A percentile compares a stretch with the other conserved stretches of the same genome.
Conservation (phyloP, 805 yeast species). For the Soucietia sequanensis region DNA sequence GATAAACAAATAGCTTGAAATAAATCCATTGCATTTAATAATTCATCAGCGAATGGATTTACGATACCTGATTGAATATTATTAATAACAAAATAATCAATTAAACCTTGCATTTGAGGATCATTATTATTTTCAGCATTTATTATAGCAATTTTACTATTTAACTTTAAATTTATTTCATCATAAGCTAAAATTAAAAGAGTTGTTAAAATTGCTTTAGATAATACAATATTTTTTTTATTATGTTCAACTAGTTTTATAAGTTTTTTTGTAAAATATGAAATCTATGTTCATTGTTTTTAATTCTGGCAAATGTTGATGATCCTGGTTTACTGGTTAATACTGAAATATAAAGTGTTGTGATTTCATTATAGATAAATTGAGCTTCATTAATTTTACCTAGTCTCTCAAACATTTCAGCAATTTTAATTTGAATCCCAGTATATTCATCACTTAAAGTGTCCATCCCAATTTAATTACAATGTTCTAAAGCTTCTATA, state of each 20-base stretch:
- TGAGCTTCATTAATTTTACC: slow-evolving; percentile 62
- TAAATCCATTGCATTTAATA: slow-evolving; percentile 74
- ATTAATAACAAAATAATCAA: too few species aligned
- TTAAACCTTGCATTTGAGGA: slow-evolving; percentile 24
- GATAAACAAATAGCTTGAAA: slow-evolving; percentile 69
- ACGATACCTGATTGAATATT: too few species aligned
- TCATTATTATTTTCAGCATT: background rate
- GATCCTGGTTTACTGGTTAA: slow-evolving; percentile 39
- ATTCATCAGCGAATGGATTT: slow-evolving; percentile 75
- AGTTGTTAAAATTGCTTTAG: slow-evolving; percentile 57
- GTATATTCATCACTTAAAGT: slow-evolving; percentile 77
- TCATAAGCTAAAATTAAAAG: slow-evolving; percentile 67
- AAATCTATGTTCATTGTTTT: slow-evolving; percentile 38
- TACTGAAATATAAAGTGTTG: slow-evolving; percentile 55
- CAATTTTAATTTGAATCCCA: slow-evolving; percentile 83
- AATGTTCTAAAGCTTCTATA: slow-evolving; percentile 68
- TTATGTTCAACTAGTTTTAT: slow-evolving; percentile 64
- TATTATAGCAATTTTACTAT: slow-evolving; percentile 30
- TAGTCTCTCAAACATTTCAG: slow-evolving; percentile 80
- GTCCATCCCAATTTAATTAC: slow-evolving; percentile 54
- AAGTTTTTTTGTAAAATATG: slow-evolving; percentile 69
- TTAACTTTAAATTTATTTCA: slow-evolving; percentile 34
- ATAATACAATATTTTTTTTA: slow-evolving; percentile 43
- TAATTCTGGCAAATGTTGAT: slow-evolving; percentile 17
- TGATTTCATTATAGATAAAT: slow-evolving; percentile 64